Base-by-base conservation (phyloP, 208 protist species). In the Leishmania guyanensis region DNA sequence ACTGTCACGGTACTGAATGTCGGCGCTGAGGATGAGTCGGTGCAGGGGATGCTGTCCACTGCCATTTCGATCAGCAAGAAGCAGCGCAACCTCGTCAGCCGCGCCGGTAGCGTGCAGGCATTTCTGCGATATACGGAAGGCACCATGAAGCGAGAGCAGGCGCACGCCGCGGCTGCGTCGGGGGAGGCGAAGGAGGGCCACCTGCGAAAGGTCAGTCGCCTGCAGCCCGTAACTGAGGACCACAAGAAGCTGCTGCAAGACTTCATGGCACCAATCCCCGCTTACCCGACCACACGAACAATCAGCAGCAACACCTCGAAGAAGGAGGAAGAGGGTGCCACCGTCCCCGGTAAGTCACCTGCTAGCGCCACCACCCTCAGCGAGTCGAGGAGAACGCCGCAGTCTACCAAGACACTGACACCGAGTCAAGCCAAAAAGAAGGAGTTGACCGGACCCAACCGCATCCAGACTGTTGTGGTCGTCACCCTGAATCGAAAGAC, bases 51-150 rank as follows among this genome's bases (percentile, higher is more conserved):
- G 85, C 74, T 85, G 46, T 39, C 81, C 8, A 84, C 80, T 17
- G 60, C 87, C n/a, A 74, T 83, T 22, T 78, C 76, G 3, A 56
- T 91, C 8, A 82, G 82, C 69, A 88, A 89, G 80, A 72, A 75
- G 70, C 86, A 81, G 71, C 77, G 77, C 75, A 89, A 89, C 76
- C 53, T 88, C 20, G 84, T 81, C 65, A 89, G 79, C 75, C 81
- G 81, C 75, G 54, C 79, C 36, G 85, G 88, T 71, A 86, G 83
- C 80, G 81, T 91, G 65, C 65, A 70, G 29, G 80, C 81, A 43
- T 91, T 89, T 71, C 66, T 88, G 29, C 80, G 64, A 51, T 86
- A 87, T 71, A 87, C 83, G 33, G 85, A 91, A 70, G 51, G 68
- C 43, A 71, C 86, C 48, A 75, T 87, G 74, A 75, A 81, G 71